Conservation (phyloP, 192 early-diverging fungal genomes). For the Coemansia sp. region DNA sequence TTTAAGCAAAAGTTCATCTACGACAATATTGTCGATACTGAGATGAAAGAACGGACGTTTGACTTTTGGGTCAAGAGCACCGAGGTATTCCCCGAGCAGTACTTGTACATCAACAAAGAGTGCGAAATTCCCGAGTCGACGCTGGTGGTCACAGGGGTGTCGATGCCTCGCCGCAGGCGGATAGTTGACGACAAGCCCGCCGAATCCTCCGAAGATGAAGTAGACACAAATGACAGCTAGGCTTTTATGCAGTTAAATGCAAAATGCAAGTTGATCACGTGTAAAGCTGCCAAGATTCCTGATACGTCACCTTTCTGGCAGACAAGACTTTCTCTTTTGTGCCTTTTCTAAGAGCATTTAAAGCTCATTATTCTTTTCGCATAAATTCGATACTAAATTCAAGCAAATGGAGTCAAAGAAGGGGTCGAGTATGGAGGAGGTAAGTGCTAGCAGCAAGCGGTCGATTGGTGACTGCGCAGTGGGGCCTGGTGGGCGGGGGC, state of each 20-base stretch:
- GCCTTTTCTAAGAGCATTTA: background rate
- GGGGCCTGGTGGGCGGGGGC: background rate
- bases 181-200: constrained; percentile 1
- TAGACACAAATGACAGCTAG: constrained; percentile 34
- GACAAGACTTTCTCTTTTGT: background rate
- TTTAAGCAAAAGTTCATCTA: constrained; percentile 94
- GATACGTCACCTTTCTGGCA: background rate
- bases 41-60: constrained; percentile 64
- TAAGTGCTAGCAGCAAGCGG: constrained; percentile 4
- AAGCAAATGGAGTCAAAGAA: constrained; percentile 7
- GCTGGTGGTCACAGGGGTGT: constrained; percentile 31
- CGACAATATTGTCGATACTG: constrained; percentile 72
- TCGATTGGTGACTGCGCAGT: background rate
- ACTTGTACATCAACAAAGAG: constrained; percentile 47
- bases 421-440: constrained; percentile 33
- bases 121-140: constrained; percentile 53
- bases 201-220: constrained; percentile 38
- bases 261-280: constrained; percentile 3
- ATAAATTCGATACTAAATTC: background rate
- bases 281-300: background rate
- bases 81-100: constrained; percentile 52
- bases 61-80: constrained; percentile 47
- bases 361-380: constrained; percentile 1
- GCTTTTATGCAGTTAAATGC: background rate
- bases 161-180: background rate